phyloP scores from a whole-genome alignment of 2,329 filamentous ascomycete genomes.

The Xylaria sp. region DNA sequence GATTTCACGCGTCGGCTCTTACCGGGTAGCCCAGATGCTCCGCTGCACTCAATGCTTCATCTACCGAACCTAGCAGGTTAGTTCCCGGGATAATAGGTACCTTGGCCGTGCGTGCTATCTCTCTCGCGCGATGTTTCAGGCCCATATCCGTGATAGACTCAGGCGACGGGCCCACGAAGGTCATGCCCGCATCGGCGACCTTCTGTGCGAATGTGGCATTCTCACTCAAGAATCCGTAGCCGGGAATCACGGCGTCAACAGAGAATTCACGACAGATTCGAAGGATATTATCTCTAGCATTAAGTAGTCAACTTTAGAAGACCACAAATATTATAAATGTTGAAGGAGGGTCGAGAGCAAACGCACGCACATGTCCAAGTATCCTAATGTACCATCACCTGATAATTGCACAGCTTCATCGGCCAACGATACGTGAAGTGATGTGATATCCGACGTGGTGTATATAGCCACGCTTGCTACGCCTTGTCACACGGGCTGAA shows the following conservation, averaged over 20 bases:
- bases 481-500: too few species aligned
- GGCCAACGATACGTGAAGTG: constrained; percentile 12
- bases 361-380: constrained; percentile 27
- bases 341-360: not conserved
- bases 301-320: not conserved
- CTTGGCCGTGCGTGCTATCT: constrained; percentile 48
- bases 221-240: constrained; percentile 72
- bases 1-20: constrained; percentile 44
- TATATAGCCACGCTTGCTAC: constrained; percentile 35
- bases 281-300: constrained; percentile 12
- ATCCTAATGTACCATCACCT: constrained; percentile 9
- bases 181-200: constrained; percentile 61
- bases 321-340: not conserved
- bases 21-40: constrained; percentile 55
- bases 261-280: not conserved
- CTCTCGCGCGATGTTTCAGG: constrained; percentile 38
- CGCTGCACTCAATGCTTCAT: constrained; percentile 64
- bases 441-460: constrained; percentile 15
- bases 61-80: constrained; percentile 49
- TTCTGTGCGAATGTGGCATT: constrained; percentile 66
- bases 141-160: constrained; percentile 59
- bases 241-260: constrained; percentile 64
- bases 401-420: constrained; percentile 20
- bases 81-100: constrained; percentile 50
- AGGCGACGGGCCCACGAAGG: constrained; percentile 66